phyloP scores from a whole-genome alignment of 129 eudicot genomes.

The Flaveria bidentis region DNA sequence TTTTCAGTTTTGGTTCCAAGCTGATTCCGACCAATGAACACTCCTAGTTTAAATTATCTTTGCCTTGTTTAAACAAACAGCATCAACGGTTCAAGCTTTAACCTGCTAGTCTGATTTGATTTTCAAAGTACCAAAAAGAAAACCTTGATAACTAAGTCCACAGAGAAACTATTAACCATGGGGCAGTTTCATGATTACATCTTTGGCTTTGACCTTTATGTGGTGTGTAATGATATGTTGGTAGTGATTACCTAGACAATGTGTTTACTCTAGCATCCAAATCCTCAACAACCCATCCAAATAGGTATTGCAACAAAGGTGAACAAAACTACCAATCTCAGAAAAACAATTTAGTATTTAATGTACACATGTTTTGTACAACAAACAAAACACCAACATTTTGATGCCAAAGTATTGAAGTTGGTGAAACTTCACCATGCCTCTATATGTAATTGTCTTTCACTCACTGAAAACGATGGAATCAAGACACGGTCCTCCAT shows the following conservation, averaged over 20 bases:
- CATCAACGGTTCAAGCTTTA: no score
- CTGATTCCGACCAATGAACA: no score
- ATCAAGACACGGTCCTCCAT: conserved; percentile 75
- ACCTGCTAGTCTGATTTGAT: no score
- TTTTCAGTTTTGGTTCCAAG: no score
- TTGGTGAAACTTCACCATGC: conserved; percentile 15
- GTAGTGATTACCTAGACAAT: background rate
- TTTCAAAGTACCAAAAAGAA: no score
- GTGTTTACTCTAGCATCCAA: background rate
- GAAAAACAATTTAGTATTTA: conserved; percentile 14
- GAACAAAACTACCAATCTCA: background rate
- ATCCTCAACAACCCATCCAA: background rate
- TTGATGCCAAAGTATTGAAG: conserved; percentile 18
- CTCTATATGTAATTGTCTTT: conserved; percentile 22
- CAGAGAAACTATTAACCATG: no score
- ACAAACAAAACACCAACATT: conserved; percentile 26
- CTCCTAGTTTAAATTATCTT: no score
- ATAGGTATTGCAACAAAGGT: conserved; percentile 1
- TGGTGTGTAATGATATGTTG: background rate
- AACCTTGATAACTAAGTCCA: no score
- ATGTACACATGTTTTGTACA: conserved; percentile 45
- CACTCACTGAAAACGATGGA: background rate
- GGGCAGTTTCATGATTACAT: no score
- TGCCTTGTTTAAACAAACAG: no score
- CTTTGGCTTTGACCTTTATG: background rate